These are phyloP conservation scores for Coemansia sp. DNA, from an alignment of 192 early-diverging fungal genomes.

Conservation along the genomic window DNA sequence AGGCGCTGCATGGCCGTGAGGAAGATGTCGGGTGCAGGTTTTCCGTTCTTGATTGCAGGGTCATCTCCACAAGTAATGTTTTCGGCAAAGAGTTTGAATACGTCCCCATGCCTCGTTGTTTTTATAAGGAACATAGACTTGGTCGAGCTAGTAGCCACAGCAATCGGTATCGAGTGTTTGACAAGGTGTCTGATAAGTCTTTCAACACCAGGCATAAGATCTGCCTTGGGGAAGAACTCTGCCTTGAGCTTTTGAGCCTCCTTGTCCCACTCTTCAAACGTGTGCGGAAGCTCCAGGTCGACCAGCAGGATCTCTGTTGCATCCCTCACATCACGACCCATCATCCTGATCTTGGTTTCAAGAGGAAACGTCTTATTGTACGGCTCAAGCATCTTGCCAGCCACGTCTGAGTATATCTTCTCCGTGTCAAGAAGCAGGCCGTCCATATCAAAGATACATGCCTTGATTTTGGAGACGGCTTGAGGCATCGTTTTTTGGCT, in stretches of 20 bases:
- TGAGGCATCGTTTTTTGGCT: constrained; percentile 10
- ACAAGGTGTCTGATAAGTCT: constrained; percentile 75
- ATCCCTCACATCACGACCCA: constrained; percentile 62
- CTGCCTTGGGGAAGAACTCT: constrained; percentile 61
- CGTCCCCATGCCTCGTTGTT: constrained; percentile 59
- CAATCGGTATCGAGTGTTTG: constrained; percentile 74
- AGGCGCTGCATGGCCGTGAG: constrained; percentile 66
- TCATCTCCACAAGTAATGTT: constrained; percentile 89
- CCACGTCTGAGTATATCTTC: constrained; percentile 84
- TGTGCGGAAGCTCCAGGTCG: constrained; percentile 69
- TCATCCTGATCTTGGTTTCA: constrained; percentile 71
- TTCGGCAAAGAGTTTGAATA: constrained; percentile 79
- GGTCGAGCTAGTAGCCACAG: constrained; percentile 79
- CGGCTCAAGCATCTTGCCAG: constrained; percentile 76
- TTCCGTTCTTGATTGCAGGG: constrained; percentile 70
- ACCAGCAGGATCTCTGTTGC: constrained; percentile 66
- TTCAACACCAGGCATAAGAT: constrained; percentile 68
- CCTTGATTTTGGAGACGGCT: constrained; percentile 50
- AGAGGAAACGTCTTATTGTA: constrained; percentile 68
- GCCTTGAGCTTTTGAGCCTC: constrained; percentile 59
- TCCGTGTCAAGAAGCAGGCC: constrained; percentile 86
- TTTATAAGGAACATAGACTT: constrained; percentile 77
- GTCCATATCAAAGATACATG: constrained; percentile 84
- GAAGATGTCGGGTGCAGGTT: constrained; percentile 94
- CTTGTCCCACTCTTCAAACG: constrained; percentile 76